Percentiles rank a stretch among this genome's conserved stretches.
Conservation (phyloP, 106 monocot species). For the Phalaenopsis aphrodite region DNA sequence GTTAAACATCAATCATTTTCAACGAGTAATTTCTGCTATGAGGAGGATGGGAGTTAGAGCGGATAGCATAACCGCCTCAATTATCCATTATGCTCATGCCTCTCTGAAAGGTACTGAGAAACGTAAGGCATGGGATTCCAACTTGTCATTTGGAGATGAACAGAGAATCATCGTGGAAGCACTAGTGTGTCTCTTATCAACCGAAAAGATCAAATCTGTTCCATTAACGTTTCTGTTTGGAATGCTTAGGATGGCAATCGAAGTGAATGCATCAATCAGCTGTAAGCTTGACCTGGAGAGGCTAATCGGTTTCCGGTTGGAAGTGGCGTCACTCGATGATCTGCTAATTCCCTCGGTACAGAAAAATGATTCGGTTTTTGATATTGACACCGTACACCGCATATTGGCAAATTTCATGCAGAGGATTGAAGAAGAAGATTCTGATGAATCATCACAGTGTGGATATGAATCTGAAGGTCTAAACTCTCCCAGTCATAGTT, state of each 20-base stretch:
- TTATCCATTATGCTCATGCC: conserved; percentile 76
- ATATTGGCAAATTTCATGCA: conserved; percentile 79
- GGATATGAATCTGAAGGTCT: conserved; percentile 65
- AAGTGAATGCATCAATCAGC: conserved; percentile 37
- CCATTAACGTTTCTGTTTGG: conserved; percentile 75
- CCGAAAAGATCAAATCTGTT: conserved; percentile 53
- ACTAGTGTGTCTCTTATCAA: conserved; percentile 52
- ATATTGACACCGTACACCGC: conserved; percentile 67
- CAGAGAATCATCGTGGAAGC: conserved; percentile 59
- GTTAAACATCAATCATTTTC: conserved; percentile 57
- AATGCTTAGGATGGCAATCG: conserved; percentile 84
- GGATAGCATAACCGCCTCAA: conserved; percentile 55
- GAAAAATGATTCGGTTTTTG: conserved; percentile 59
- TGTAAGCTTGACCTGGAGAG: conserved; percentile 76
- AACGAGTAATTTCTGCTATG: conserved; percentile 63
- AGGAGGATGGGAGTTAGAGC: conserved; percentile 74
- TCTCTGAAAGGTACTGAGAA: conserved; percentile 51
- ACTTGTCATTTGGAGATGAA: conserved; percentile 33
- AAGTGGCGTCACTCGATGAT: conserved; percentile 81
- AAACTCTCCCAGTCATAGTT: conserved; percentile 51
- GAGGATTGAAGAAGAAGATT: conserved; percentile 62
- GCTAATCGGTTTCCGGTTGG: conserved; percentile 73
- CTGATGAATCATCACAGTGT: conserved; percentile 42
- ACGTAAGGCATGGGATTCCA: conserved; percentile 36
- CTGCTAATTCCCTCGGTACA: conserved; percentile 74